phyloP scores from a whole-genome alignment of 805 yeast species.

The Lipomyces spencermartinsiae region DNA sequence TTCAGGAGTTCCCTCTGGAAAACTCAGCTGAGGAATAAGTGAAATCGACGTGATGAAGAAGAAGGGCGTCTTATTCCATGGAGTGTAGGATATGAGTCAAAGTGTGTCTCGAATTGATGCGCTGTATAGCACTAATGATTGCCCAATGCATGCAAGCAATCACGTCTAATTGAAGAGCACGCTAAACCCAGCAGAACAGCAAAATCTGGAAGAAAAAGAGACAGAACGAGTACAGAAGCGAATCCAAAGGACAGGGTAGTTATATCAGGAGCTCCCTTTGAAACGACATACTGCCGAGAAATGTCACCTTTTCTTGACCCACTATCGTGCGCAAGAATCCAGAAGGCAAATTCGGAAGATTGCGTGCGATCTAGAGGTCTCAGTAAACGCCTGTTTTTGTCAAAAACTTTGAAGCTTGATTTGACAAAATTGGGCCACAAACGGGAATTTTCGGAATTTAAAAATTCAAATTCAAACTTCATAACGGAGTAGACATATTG shows the following conservation, averaged over 20 bases:
- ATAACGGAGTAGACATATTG: no score
- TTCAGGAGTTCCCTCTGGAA: not conserved
- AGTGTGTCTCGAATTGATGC: conserved; percentile 1
- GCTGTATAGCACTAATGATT: not conserved
- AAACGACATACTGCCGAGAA: not conserved
- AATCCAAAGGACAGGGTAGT: not conserved
- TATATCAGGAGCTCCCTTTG: not conserved
- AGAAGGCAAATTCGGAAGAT: no score
- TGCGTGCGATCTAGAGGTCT: no score
- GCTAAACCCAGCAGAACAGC: not conserved
- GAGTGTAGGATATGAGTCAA: not conserved
- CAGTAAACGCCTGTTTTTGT: no score
- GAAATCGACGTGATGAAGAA: not conserved
- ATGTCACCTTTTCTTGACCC: not conserved
- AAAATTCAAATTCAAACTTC: no score
- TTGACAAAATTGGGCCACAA: no score
- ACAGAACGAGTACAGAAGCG: not conserved
- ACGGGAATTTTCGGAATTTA: no score
- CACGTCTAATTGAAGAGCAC: not conserved
- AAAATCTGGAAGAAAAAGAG: not conserved
- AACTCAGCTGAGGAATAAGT: not conserved
- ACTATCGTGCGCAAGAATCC: not conserved
- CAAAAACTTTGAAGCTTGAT: no score
- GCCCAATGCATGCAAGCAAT: not conserved
- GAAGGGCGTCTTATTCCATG: conserved; percentile 1